These are phyloP conservation scores for Haematococcus lacustris DNA, from an alignment of 139 green algal species.

Conservation along the genomic window DNA sequence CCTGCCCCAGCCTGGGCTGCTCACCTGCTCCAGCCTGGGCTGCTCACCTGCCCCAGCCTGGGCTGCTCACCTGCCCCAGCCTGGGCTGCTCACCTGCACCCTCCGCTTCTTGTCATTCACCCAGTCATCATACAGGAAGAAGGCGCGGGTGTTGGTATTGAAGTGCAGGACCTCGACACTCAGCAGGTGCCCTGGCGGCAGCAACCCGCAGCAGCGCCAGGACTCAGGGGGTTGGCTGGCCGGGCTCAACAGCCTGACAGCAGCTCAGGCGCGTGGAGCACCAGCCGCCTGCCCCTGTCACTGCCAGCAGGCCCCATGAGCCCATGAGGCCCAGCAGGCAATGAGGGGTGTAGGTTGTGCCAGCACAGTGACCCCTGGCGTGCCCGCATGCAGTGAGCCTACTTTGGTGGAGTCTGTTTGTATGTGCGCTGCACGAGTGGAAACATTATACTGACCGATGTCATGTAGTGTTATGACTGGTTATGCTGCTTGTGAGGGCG, in stretches of 20 bases:
- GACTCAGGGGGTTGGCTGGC: too few species aligned
- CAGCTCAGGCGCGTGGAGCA: neutral
- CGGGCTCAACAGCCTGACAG: too few species aligned
- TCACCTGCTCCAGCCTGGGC: too few species aligned
- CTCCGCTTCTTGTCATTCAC: constrained; percentile 27
- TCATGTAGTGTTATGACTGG: neutral
- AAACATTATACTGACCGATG: neutral
- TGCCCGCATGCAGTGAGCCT: too few species aligned
- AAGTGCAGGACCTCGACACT: constrained; percentile 35
- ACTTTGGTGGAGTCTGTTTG: too few species aligned
- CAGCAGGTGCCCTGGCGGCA: neutral
- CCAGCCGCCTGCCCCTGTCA: neutral
- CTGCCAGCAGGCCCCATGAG: neutral
- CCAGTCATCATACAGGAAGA: constrained; percentile 48
- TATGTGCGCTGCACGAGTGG: neutral
- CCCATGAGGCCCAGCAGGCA: too few species aligned
- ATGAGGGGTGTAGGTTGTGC: too few species aligned
- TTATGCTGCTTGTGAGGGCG: neutral
- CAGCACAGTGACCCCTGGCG: too few species aligned
- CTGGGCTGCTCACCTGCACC: too few species aligned
- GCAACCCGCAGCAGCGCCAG: neutral
- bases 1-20: too few species aligned
- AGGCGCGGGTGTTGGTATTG: constrained; percentile 18
- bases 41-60: too few species aligned
- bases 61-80: too few species aligned